Evolutionary conservation across 2,329 filamentous ascomycete genomes (phyloP), one percentile per base, ranked within the genome.

Genomic region (Ophiostoma piceae): DNA sequence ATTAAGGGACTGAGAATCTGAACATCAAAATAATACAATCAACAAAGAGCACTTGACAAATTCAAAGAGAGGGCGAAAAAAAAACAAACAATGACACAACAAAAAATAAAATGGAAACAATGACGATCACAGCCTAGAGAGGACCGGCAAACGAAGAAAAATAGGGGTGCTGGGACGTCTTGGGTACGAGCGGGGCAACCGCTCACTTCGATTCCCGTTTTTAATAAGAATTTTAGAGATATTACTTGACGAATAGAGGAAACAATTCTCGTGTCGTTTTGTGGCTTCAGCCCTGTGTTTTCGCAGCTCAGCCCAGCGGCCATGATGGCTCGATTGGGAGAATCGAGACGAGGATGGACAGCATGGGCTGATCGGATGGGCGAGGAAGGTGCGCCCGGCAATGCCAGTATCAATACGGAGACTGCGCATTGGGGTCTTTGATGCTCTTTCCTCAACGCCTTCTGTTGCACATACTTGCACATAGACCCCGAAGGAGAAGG

Each of bases 401-500:
- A 9, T 2, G n/a, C 19, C 35, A 62, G n/a, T 35, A 11, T 7
- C n/a, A n/a, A 47, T 47, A 47, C 43, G 4, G 43, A 47, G 43
- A 7, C 1, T n/a, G 29, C 14, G 35, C 35, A 22, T 22, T 12
- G n/a, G 62, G 62, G 62, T 19, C 32, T 35, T 19, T 41, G 60
- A 26, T 1, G 35, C 60, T 69, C 68, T 62, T 66, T 69, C 68
- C 68, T 39, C 22, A 11, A 29, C 54, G 64, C 68, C 64, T 69
- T 19, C 65, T 54, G 43, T 67, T 62, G 37, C 26, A 69, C 68
- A 60, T 19, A 47, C 14, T 19, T n/a, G 16, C 64, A 54, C 39
- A 54, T 43, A 16, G 29, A 64, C n/a, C 62, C 62, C n/a, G 47
- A 66, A 69, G 62, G 51, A 43, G 68, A 69, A 69, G 62, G 68